phyloP scores from a whole-genome alignment of 306 rosid genomes.

The Mimosa bimucronata region DNA sequence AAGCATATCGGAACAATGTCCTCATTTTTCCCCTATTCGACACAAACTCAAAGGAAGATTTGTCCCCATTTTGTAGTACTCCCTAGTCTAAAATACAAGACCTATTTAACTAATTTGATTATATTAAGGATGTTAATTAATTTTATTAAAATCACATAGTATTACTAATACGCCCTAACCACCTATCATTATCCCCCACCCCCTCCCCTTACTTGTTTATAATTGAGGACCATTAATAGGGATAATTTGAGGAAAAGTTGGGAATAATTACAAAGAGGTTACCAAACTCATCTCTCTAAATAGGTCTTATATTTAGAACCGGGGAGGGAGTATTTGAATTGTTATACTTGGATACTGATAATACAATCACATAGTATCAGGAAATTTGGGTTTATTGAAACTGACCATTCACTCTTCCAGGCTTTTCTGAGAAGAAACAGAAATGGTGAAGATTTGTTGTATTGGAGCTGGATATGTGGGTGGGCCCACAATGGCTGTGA shows the following conservation, averaged over 20 bases:
- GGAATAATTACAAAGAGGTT: no score
- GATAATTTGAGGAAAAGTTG: no score
- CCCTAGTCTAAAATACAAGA: no score
- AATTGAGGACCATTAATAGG: no score
- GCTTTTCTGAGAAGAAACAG: slow-evolving; percentile 31
- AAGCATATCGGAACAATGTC: not conserved
- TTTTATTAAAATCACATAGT: no score
- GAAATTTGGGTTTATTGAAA: not conserved
- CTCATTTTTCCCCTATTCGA: not conserved
- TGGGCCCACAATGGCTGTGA: slow-evolving; percentile 95
- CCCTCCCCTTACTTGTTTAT: no score
- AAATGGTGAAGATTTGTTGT: slow-evolving; percentile 91
- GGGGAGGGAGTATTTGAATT: not conserved
- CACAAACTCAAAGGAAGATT: not conserved
- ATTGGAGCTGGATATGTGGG: slow-evolving; percentile 95
- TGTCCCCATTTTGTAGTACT: not conserved
- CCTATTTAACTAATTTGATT: no score
- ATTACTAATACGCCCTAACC: no score
- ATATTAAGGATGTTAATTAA: no score
- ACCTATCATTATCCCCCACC: no score
- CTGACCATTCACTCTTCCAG: slow-evolving; percentile 22
- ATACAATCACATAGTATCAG: not conserved
- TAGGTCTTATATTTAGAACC: no score
- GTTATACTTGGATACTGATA: not conserved
- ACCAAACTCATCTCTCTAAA: no score